These are phyloP conservation scores for Venturia asperata DNA, from an alignment of 2,329 filamentous ascomycete species.

Conservation along the genomic window DNA sequence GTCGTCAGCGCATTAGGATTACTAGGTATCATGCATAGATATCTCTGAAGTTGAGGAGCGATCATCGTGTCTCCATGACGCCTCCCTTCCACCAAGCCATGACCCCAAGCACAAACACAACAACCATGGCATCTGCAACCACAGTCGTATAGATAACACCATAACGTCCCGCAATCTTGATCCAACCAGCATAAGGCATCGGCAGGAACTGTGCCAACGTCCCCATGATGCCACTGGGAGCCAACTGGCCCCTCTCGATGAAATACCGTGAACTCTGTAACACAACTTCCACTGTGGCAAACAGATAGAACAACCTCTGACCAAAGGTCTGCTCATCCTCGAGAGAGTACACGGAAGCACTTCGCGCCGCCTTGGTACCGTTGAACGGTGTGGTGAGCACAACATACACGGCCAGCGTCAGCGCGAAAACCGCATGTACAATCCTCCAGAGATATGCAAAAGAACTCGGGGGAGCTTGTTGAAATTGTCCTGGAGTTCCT, in stretches of 20 bases:
- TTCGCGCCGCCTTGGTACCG: conserved; percentile 55
- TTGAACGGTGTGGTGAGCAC: conserved; percentile 60
- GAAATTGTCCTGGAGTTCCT: conserved; percentile 23
- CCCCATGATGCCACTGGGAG: conserved; percentile 56
- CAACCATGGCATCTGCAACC: conserved; percentile 64
- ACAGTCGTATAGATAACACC: conserved; percentile 65
- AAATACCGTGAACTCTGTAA: conserved; percentile 66
- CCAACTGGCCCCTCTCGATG: conserved; percentile 54
- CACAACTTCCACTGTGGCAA: conserved; percentile 67
- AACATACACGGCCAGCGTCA: conserved; percentile 64
- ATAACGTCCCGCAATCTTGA: conserved; percentile 57
- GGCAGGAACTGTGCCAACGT: conserved; percentile 60
- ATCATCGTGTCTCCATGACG: conserved; percentile 19
- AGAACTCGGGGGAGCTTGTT: conserved; percentile 34
- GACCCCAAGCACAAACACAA: conserved; percentile 66
- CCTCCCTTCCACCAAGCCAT: conserved; percentile 43
- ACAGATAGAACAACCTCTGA: conserved; percentile 67
- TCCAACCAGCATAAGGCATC: conserved; percentile 53
- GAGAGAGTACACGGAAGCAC: conserved; percentile 21
- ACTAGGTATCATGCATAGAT: not conserved
- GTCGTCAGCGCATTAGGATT: not conserved
- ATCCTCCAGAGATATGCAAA: conserved; percentile 60
- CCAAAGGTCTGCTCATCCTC: conserved; percentile 37
- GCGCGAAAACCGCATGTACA: conserved; percentile 64
- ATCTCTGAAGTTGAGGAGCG: not conserved